Base-by-base conservation (phyloP, 2,329 filamentous ascomycete genomes). In the Venturia aucupariae region DNA sequence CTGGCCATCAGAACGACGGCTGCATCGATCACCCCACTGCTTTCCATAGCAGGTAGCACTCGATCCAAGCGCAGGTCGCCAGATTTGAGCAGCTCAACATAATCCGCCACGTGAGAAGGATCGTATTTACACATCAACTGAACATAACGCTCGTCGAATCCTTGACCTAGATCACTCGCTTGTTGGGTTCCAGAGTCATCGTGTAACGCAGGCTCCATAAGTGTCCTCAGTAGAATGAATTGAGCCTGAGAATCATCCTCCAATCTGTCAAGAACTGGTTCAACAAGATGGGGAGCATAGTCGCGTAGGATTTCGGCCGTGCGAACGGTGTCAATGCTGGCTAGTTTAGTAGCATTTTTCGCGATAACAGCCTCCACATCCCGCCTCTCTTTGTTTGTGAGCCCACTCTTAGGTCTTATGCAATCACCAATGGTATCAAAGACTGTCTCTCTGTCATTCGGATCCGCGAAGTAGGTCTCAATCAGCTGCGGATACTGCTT, bases 121-220 rank as follows among this genome's bases (percentile, higher is more conserved):
- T 96, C 85, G 73, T 91, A 96, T 65, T 80, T 84, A 76, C 95
- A 99, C 87, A 97, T 92, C 30, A 99, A 83, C 69, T 89, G 89
- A 4, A 97, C 87, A 74, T 97, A 97, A 64, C 83, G 83, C 74
- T 97, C 94, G 6, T 89, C 79, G 68, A 97, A 86, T 41, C 83
- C 82, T 51, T 84, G 80, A 51, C 84, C 62, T 73, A 42, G n/a
- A 27, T 64, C 57, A 35, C 24, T 30, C 15, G 55, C 19, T 42
- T 42, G 41, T 19, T 57, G 54, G n/a, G 2, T 60, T 13, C 32
- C 63, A 32, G 22, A 32, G 19, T 24, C 30, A 24, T 65, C 60
- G 71, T 68, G 64, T 35, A 68, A 55, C 72, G 67, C 15, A 30
- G 84, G 86, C 72, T 96, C 92, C 7, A 97, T 79, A 3, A 97